Base-by-base conservation (phyloP, 176 grass and related monocot genomes). In the Eleusine indica region DNA sequence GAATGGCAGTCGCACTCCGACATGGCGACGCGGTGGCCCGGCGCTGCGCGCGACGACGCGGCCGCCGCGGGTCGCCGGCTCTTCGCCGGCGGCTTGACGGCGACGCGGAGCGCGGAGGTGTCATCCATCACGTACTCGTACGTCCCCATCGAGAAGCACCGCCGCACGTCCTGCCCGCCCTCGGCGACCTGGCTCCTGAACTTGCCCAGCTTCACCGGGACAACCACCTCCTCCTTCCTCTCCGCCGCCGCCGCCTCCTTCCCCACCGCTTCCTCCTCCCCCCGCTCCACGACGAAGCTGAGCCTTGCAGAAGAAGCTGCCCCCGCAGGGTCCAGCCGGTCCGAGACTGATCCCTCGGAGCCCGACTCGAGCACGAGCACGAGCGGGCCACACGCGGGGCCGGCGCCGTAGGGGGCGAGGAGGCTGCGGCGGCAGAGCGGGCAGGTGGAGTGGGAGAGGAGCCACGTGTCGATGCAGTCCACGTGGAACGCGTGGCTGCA, bases 51-150 rank as follows among this genome's bases (percentile, higher is more conserved):
- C 32, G 32, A 6, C 30, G 32, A 35, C 32, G 32, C 32, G 32
- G 83, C 30, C 0, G 81, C 9, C 44, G 44, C 44, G 9, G 44
- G 44, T 10, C 44, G 62, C 3, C 35, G 83, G 76, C 91, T 93
- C 71, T 91, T 94, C 32, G 70, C 69, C 41, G 93, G 91, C 70
- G 93, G 91, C 66, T 90, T 90, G 80, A 98, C 92, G n/a, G 95
- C 71, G 7, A 97, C 90, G 42, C 82, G 74, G 80, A 97, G 84
- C 30, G 69, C 61, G 28, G 78, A 86, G 21, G 18, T 79, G 28
- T 94, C 92, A 68, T 97, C 95, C 92, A 97, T 94, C 9, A 94
- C 88, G 86, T 97, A 97, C 92, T 97, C 95, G 74, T 94, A 94
- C 19, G 90, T 87, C 5, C 95, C 95, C 95, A 94, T 97, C 22